Evolutionary conservation across 768 basidiomycete species (phyloP).

Genomic region (Mycena vitilis): DNA sequence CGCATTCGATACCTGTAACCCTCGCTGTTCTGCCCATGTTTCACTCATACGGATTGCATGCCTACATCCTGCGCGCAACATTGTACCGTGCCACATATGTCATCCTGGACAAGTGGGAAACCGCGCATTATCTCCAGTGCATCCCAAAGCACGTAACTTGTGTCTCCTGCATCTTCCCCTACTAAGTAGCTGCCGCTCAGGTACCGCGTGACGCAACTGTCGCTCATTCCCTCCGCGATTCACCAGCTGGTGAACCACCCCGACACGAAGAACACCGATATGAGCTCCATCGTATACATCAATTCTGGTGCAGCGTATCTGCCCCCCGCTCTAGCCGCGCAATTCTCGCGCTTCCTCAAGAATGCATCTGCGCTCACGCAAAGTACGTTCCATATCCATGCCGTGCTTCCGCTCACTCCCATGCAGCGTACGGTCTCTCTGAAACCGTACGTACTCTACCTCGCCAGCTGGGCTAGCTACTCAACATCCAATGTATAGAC

Average conservation of each 20-base stretch:
- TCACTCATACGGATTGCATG: constrained; percentile 72
- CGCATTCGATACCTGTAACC: constrained; percentile 51
- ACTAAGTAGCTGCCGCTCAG: constrained; percentile 50
- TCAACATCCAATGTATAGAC: constrained; percentile 55
- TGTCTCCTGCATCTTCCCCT: neutral
- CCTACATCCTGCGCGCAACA: constrained; percentile 60
- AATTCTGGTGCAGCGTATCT: constrained; percentile 76
- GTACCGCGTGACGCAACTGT: constrained; percentile 62
- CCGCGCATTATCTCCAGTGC: constrained; percentile 58
- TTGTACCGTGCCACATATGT: constrained; percentile 60
- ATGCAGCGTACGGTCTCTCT: constrained; percentile 76
- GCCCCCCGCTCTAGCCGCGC: constrained; percentile 63
- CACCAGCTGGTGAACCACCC: constrained; percentile 76
- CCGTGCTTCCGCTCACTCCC: neutral
- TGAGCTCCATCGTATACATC: constrained; percentile 60
- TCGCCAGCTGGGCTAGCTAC: neutral
- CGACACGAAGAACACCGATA: constrained; percentile 57
- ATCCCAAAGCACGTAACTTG: constrained; percentile 65
- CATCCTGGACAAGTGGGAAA: constrained; percentile 72
- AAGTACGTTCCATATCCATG: constrained; percentile 51
- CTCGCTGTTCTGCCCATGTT: constrained; percentile 77
- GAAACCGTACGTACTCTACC: constrained; percentile 66
- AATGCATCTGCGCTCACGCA: constrained; percentile 50
- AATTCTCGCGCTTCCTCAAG: constrained; percentile 52
- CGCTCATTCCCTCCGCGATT: constrained; percentile 70